Base-by-base conservation (phyloP, 208 protist genomes). In the Wallacemonas rigidus region DNA sequence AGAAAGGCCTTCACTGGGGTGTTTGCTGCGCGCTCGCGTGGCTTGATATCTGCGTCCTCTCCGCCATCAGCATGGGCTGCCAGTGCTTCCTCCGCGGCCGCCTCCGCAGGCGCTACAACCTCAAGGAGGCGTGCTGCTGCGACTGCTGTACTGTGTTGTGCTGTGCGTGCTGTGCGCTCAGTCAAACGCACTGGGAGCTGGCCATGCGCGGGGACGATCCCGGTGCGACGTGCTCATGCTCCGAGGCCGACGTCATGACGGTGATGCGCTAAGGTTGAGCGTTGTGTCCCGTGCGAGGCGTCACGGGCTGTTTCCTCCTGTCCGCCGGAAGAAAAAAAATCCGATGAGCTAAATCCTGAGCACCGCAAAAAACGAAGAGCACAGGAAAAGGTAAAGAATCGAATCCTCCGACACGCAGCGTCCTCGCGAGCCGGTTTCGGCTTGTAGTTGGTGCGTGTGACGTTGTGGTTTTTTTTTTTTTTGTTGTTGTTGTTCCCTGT, bases 1-100 rank as follows among this genome's bases (percentile, higher is more conserved):
- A 57, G 50, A 36, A 67, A 5, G 74, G 71, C 50, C 73, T 83
- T 38, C 38, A 81, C 72, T 72, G 71, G 47, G 2, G 40, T 14
- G 17, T 73, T 38, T 76, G 76, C 43, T 3, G 54, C 4, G 4
- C 68, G 14, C 40, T 73, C 51, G 56, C 56, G 56, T 43, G 3
- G 56, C 12, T 40, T 9, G 56, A 62, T 17, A 1, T 6, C 36
- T 62, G 9, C 38, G 36, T 62, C 8, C n/a, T 6, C 17, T 7
- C 17, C 17, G 6, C 15, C 6, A 11, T 15, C 17, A 43, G 56
- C 38, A 35, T 35, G 17, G 56, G 36, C 17, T 35, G 4, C 5
- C 56, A 62, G 26, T 62, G 56, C 60, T 65, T 36, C 6, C 41
- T 65, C n/a, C 43, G 60, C 43, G n/a, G 3, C 1, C 60, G 60